Base-by-base conservation (phyloP, 148 eudicot species). In the Vaccinium vitisidaea region DNA sequence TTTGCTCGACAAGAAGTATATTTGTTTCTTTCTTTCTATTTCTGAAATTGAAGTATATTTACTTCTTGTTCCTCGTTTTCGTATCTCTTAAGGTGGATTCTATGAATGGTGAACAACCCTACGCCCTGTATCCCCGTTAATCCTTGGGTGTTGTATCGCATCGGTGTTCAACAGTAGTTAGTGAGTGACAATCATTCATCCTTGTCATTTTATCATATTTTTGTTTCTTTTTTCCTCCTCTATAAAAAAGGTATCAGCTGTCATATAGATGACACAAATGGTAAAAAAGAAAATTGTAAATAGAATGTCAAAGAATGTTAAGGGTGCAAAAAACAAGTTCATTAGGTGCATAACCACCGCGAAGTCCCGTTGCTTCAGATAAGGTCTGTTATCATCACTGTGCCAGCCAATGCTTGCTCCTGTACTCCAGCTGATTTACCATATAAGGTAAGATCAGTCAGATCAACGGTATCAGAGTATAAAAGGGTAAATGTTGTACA, bases 401-500 rank as follows among this genome's bases (percentile, higher is more conserved):
- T 97, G 99, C 99, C 99, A 97, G 84, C 99, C 99, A 84, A 97
- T 97, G 86, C 98, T 95, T 58, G 99, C 95, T 90, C 99, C 99
- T 88, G 83, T 92, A 79, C 88, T 90, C 99, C 99, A 97, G 90
- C 99, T 96, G 86, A 69, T 80, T 79, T 69, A 69, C 52, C 2
- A 76, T 18, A 82, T 1, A 54, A 65, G 8, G 18, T 8, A 70
- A 77, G 53, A 79, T 65, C 16, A 84, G 77, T 12, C 19, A 63
- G 11, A 69, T 16, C 8, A 21, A 59, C 0, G 32, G 8, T 39
- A 48, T 3, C 21, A 61, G 46, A 49, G 25, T 49, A 69, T 19
- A 15, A 1, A 69, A 82, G 30, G 7, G 53, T 58, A 58, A 8
- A 55, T 80, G 50, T 19, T 18, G 27, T 18, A 32, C 50, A 36